Percentiles rank a stretch among this genome's conserved stretches.
Evolutionary conservation across 2,329 filamentous ascomycete genomes (phyloP).

Genomic region (Sporothrix luriei): DNA sequence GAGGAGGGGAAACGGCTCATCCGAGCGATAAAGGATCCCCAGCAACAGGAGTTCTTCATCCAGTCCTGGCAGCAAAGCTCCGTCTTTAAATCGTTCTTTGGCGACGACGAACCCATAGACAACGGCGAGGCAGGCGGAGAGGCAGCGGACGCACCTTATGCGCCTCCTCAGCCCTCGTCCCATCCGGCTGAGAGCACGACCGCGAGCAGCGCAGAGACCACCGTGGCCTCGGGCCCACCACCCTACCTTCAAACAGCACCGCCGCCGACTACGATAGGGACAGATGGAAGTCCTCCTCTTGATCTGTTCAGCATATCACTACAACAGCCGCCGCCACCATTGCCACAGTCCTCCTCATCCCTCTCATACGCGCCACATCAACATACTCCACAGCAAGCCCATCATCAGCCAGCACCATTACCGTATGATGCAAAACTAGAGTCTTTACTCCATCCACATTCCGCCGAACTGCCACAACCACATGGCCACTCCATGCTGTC

Average conservation of each 20-base stretch:
- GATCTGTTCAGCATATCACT: constrained; percentile 17
- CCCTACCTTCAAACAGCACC: neutral
- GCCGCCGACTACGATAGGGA: neutral
- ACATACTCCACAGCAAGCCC: neutral
- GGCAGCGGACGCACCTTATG: neutral
- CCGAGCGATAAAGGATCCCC: constrained; percentile 43
- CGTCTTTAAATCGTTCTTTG: constrained; percentile 44
- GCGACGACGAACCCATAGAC: constrained; percentile 34
- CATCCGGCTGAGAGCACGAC: neutral
- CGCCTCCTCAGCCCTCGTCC: neutral
- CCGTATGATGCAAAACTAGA: constrained; percentile 27
- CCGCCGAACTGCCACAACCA: constrained; percentile 35
- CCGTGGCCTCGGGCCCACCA: neutral
- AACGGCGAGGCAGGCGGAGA: neutral
- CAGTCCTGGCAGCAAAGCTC: constrained; percentile 44
- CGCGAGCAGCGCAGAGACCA: neutral
- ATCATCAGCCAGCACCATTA: constrained; percentile 6
- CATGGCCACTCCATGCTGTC: constrained; percentile 33
- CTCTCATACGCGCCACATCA: neutral
- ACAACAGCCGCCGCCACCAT: constrained; percentile 10
- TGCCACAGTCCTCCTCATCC: neutral
- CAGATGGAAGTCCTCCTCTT: neutral
- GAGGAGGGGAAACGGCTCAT: constrained; percentile 41
- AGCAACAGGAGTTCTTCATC: constrained; percentile 45
- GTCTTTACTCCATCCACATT: constrained; percentile 27